phyloP scores from a whole-genome alignment of 75 land plant genomes.

The Sequoia sempervirens region DNA sequence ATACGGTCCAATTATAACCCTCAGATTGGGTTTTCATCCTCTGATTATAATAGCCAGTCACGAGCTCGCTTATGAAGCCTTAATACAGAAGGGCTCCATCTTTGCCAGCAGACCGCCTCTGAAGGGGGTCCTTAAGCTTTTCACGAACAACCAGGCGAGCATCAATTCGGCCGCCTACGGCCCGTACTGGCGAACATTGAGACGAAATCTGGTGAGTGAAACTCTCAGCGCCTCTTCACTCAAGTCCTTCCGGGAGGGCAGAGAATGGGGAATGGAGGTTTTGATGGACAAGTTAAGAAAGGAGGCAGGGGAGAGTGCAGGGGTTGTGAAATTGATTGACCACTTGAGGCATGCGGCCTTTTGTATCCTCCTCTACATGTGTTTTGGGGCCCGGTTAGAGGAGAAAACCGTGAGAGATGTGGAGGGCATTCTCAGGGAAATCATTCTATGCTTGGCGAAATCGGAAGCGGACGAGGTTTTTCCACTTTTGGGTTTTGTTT shows the following conservation, averaged over 20 bases:
- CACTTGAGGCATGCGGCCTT: conserved; percentile 12
- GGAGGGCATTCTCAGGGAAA: neutral
- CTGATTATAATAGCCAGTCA: conserved; percentile 53
- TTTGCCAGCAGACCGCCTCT: conserved; percentile 65
- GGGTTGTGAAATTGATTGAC: conserved; percentile 13
- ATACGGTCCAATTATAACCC: conserved; percentile 71
- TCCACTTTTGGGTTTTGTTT: neutral
- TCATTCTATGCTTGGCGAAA: neutral
- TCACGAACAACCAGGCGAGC: conserved; percentile 16
- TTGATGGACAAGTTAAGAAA: neutral
- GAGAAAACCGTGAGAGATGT: conserved; percentile 6
- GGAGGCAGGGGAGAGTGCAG: neutral
- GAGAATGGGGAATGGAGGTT: conserved; percentile 1
- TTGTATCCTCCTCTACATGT: conserved; percentile 17
- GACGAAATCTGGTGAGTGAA: conserved; percentile 27
- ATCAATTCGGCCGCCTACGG: conserved; percentile 23
- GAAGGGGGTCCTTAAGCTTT: neutral
- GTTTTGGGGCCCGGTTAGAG: conserved; percentile 20
- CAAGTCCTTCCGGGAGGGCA: conserved; percentile 7
- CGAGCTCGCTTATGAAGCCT: conserved; percentile 61
- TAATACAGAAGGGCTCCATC: conserved; percentile 57
- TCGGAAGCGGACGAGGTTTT: neutral
- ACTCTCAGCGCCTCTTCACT: conserved; percentile 17
- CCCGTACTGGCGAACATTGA: conserved; percentile 26
- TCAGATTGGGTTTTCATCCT: conserved; percentile 64